These are phyloP conservation scores for Drosera spatulata DNA, from an alignment of 179 eudicot species.

Conservation along the genomic window DNA sequence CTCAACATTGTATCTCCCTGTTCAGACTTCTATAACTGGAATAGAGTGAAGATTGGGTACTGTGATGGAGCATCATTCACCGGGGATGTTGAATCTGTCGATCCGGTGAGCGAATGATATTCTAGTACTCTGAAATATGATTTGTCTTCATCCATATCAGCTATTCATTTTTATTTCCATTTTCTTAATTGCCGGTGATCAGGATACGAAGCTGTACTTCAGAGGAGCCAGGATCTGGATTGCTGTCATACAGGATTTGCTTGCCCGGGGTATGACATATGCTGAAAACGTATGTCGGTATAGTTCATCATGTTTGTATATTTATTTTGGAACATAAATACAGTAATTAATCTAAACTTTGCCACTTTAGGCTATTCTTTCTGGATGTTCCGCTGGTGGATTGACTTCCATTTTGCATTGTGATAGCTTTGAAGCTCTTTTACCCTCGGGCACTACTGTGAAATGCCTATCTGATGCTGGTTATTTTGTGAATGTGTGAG, in stretches of 20 bases:
- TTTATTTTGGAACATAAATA: conserved; percentile 1
- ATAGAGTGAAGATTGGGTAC: conserved; percentile 73
- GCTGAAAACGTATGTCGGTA: conserved; percentile 58
- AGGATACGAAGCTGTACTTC: conserved; percentile 66
- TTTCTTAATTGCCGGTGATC: not conserved
- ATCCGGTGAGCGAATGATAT: conserved; percentile 45
- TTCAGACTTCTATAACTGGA: conserved; percentile 92
- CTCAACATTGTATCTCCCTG: not conserved
- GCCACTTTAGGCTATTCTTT: conserved; percentile 57
- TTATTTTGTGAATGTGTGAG: conserved; percentile 79
- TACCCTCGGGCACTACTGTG: conserved; percentile 50
- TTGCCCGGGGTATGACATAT: conserved; percentile 70
- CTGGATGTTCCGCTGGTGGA: conserved; percentile 99
- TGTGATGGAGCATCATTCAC: conserved; percentile 97
- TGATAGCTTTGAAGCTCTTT: conserved; percentile 69
- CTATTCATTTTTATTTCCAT: not conserved
- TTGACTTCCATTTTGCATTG: conserved; percentile 85
- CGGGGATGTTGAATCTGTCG: conserved; percentile 66
- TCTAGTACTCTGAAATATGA: not conserved
- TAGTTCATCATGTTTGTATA: not conserved
- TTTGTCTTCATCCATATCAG: not conserved
- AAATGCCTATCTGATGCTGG: conserved; percentile 97
- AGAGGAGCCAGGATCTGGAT: conserved; percentile 79
- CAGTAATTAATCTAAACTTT: conserved; percentile 20
- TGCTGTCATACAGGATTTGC: conserved; percentile 73